Evolutionary conservation across 192 early-diverging fungal genomes (phyloP).

Genomic region (Mycoemilia scoparia): DNA sequence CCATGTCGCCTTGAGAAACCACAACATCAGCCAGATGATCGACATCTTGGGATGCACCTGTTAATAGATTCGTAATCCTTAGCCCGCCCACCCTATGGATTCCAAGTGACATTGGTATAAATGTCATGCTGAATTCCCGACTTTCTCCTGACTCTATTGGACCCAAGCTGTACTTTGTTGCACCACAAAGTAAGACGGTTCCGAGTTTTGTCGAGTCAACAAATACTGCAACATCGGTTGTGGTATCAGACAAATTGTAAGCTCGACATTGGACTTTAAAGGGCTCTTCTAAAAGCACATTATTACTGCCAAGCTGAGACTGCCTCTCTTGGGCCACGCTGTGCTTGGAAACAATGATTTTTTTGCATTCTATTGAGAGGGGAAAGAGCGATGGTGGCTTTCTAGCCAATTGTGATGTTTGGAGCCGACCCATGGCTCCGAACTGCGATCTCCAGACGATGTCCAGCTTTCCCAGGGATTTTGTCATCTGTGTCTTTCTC

Average conservation of each 20-base stretch:
- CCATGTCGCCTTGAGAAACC: too few species aligned
- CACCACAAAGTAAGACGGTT: constrained; percentile 17
- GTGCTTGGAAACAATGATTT: constrained; percentile 1
- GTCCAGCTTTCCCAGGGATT: constrained; percentile 80
- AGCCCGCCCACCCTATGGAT: constrained; percentile 73
- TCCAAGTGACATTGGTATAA: constrained; percentile 66
- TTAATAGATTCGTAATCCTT: constrained; percentile 43
- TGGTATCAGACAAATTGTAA: constrained; percentile 22
- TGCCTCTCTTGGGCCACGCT: too few species aligned
- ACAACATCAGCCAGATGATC: constrained; percentile 60
- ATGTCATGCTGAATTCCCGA: constrained; percentile 49
- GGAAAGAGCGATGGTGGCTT: constrained; percentile 48
- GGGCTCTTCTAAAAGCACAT: constrained; percentile 12
- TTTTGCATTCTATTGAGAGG: constrained; percentile 12
- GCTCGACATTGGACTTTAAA: constrained; percentile 11
- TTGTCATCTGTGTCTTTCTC: constrained; percentile 51
- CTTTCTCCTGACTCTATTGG: constrained; percentile 35
- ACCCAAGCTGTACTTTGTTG: constrained; percentile 32
- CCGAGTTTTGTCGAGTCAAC: constrained; percentile 10
- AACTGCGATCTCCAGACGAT: constrained; percentile 87
- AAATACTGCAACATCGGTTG: constrained; percentile 10
- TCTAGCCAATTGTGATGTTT: constrained; percentile 79
- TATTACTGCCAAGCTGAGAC: too few species aligned
- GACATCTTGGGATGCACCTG: constrained; percentile 58
- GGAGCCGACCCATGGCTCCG: constrained; percentile 73